Evolutionary conservation across 495 filamentous ascomycete genomes (phyloP).

Genomic region (Achaetomiella virescens): DNA sequence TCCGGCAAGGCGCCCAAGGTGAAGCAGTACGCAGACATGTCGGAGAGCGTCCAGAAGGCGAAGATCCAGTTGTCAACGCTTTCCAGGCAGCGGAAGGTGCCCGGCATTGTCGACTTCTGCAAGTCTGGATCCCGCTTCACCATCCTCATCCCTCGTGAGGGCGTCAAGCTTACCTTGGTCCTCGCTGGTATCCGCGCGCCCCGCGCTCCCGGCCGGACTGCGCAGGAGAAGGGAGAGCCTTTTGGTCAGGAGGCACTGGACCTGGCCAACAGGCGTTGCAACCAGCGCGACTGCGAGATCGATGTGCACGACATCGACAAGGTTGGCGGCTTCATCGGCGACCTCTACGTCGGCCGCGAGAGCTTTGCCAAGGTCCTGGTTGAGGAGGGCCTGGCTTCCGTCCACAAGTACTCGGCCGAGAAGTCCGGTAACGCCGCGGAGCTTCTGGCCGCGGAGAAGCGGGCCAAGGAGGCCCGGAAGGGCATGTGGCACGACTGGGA

Average conservation of each 20-base stretch:
- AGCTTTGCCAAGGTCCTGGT: slow-evolving; percentile 92
- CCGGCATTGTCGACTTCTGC: slow-evolving; percentile 93
- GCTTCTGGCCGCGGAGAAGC: slow-evolving; percentile 78
- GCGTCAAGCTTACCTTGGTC: slow-evolving; percentile 90
- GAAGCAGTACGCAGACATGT: slow-evolving; percentile 80
- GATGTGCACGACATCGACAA: slow-evolving; percentile 94
- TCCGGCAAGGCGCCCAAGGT: slow-evolving; percentile 71
- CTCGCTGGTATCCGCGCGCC: slow-evolving; percentile 93
- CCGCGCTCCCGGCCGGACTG: slow-evolving; percentile 66
- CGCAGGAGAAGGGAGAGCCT: slow-evolving; percentile 78
- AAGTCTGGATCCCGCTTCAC: slow-evolving; percentile 94
- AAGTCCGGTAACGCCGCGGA: slow-evolving; percentile 85
- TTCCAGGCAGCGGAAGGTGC: slow-evolving; percentile 84
- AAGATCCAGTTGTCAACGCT: slow-evolving; percentile 85
- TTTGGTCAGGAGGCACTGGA: slow-evolving; percentile 94
- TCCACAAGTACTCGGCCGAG: slow-evolving; percentile 92
- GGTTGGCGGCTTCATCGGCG: slow-evolving; percentile 94
- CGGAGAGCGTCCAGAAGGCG: slow-evolving; percentile 87
- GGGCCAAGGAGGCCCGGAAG: slow-evolving; percentile 79
- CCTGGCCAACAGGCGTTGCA: slow-evolving; percentile 74
- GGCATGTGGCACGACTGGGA: slow-evolving; percentile 93
- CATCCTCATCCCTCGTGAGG: slow-evolving; percentile 84
- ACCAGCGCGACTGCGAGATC: slow-evolving; percentile 95
- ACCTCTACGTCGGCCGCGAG: slow-evolving; percentile 88
- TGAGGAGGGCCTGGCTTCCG: slow-evolving; percentile 86